These are phyloP conservation scores for Paramecium caudatum DNA, from an alignment of 73 alveolate genomes.

Conservation along the genomic window DNA sequence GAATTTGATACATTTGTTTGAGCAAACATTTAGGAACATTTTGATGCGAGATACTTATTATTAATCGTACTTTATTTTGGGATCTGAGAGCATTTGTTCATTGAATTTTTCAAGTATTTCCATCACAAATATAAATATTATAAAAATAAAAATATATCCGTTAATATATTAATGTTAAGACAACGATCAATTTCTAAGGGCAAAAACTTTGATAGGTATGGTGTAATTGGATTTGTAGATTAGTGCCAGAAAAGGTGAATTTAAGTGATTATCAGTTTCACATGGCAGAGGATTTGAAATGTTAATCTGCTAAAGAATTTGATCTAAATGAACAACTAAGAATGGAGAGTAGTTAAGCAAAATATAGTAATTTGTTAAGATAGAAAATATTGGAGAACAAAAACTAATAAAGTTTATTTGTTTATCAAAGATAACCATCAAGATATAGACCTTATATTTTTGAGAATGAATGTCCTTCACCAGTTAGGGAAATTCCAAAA, in stretches of 20 bases:
- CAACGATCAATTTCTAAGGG: background rate
- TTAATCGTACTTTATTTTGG: background rate
- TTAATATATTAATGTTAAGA: constrained; percentile 22
- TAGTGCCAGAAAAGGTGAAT: constrained; percentile 48
- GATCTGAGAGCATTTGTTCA: constrained; percentile 39
- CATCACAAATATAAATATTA: background rate
- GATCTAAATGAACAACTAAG: constrained; percentile 33
- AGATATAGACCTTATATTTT: constrained; percentile 29
- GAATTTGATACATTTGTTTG: background rate
- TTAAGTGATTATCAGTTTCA: constrained; percentile 28
- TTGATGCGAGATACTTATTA: background rate
- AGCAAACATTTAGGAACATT: background rate
- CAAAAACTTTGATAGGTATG: constrained; percentile 26
- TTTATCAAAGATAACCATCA: constrained; percentile 22
- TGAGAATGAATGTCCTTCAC: constrained; percentile 62
- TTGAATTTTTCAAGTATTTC: constrained; percentile 47
- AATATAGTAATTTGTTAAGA: constrained; percentile 14
- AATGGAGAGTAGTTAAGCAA: constrained; percentile 16
- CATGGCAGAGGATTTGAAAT: background rate
- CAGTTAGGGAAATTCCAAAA: constrained; percentile 87
- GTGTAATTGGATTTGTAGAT: background rate
- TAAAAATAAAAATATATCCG: constrained; percentile 43
- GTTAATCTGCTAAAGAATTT: background rate
- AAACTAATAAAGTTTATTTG: constrained; percentile 4
- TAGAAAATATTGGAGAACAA: constrained; percentile 11